phyloP scores from a whole-genome alignment of 192 early-diverging fungal species.

The Backusella luteola region DNA sequence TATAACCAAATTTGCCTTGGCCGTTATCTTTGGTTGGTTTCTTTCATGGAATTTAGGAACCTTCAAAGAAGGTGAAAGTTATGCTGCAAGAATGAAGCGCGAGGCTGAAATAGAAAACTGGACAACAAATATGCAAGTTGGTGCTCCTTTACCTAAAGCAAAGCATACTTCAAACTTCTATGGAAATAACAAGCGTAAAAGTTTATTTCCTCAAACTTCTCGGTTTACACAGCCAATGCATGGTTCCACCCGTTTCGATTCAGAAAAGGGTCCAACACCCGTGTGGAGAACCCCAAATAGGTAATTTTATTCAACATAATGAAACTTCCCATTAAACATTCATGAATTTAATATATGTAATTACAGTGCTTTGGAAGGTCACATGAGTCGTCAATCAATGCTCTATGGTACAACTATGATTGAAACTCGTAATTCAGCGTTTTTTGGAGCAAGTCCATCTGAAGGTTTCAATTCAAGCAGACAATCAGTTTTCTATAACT shows the following conservation, averaged over 20 bases:
- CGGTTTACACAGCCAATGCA: conserved; percentile 26
- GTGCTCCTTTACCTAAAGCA: conserved; percentile 19
- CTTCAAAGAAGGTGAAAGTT: conserved; percentile 59
- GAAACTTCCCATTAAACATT: not conserved
- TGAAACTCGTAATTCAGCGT: not conserved
- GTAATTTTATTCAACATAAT: conserved; percentile 11
- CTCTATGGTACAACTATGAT: not conserved
- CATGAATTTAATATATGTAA: not conserved
- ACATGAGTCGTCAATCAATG: conserved; percentile 1
- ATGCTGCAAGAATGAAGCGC: conserved; percentile 43
- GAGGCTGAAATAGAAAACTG: conserved; percentile 40
- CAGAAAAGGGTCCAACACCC: not conserved
- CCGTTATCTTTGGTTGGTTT: conserved; percentile 81
- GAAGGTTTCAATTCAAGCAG: not conserved
- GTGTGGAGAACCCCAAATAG: not conserved
- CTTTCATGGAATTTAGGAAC: conserved; percentile 75
- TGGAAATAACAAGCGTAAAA: conserved; percentile 37
- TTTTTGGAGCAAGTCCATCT: not conserved
- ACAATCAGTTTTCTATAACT: not conserved
- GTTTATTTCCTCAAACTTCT: conserved; percentile 40
- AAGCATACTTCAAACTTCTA: not conserved
- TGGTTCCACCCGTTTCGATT: not conserved
- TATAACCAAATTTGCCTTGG: conserved; percentile 69
- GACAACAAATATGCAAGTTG: conserved; percentile 44
- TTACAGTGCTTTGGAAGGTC: conserved; percentile 4